Evolutionary conservation across 2,329 filamentous ascomycete genomes (phyloP).

Genomic region (Fusarium buharicum): DNA sequence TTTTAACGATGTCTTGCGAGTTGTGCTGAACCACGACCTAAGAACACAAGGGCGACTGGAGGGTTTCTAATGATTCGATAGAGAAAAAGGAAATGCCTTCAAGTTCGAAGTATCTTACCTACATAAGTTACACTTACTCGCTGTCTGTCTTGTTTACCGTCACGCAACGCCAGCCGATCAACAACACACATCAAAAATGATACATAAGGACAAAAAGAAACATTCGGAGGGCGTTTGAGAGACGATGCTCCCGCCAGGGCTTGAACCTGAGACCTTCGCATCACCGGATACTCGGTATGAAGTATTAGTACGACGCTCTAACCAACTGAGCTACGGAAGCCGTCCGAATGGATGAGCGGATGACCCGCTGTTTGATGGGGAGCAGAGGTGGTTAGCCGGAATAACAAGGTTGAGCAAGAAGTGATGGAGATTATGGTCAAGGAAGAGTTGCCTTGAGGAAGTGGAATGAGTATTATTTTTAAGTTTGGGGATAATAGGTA

Average conservation of each 20-base stretch:
- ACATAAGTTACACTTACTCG: too few species aligned
- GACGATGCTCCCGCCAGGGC: slow-evolving; percentile 29
- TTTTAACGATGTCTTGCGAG: too few species aligned
- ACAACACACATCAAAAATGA: too few species aligned
- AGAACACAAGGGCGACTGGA: too few species aligned
- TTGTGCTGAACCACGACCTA: too few species aligned
- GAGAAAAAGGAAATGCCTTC: too few species aligned
- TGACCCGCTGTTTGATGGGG: slow-evolving; percentile 30
- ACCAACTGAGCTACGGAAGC: slow-evolving; percentile 43
- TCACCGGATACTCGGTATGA: slow-evolving; percentile 22
- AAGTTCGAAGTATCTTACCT: too few species aligned
- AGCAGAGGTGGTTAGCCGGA: not conserved
- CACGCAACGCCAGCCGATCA: too few species aligned
- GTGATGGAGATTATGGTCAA: not conserved
- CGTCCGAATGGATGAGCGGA: slow-evolving; percentile 23
- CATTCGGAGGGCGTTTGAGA: slow-evolving; percentile 17
- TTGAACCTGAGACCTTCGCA: slow-evolving; percentile 32
- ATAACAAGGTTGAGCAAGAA: slow-evolving; percentile 5
- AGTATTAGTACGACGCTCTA: slow-evolving; percentile 33
- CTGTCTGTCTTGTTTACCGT: too few species aligned
- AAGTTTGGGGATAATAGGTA: not conserved
- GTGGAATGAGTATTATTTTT: not conserved
- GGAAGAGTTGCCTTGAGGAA: not conserved
- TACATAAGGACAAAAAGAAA: slow-evolving; percentile 30
- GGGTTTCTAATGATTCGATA: too few species aligned